Conservation (phyloP, 2,329 filamentous ascomycete genomes). For the Fusarium sp. region DNA sequence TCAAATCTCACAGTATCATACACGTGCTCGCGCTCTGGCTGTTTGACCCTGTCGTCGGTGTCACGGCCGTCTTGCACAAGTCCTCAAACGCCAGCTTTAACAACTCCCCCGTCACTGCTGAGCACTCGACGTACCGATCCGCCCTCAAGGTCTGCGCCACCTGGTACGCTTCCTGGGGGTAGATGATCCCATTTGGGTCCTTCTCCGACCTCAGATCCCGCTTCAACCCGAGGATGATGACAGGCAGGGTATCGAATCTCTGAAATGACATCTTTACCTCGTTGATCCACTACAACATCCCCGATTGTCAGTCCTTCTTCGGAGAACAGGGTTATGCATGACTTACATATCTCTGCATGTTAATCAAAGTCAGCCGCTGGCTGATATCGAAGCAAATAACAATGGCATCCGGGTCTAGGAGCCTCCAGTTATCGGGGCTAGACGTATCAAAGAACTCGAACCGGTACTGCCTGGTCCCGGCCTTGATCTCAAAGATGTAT, state of each 20-base stretch:
- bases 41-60: slow-evolving; percentile 59
- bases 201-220: slow-evolving; percentile 69
- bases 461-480: slow-evolving; percentile 56
- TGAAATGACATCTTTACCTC: slow-evolving; percentile 64
- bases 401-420: slow-evolving; percentile 69
- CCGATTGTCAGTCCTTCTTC: neutral
- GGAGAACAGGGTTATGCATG: neutral
- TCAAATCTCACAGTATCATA: slow-evolving; percentile 57
- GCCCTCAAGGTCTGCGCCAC: slow-evolving; percentile 69
- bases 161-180: slow-evolving; percentile 70
- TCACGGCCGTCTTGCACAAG: slow-evolving; percentile 67
- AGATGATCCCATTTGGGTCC: slow-evolving; percentile 71
- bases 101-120: slow-evolving; percentile 70
- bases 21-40: slow-evolving; percentile 70
- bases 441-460: slow-evolving; percentile 72
- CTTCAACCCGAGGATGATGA: slow-evolving; percentile 71
- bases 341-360: slow-evolving; percentile 68
- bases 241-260: slow-evolving; percentile 61
- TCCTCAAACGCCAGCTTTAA: slow-evolving; percentile 70
- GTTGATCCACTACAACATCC: slow-evolving; percentile 65
- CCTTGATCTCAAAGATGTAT: slow-evolving; percentile 67
- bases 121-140: slow-evolving; percentile 75
- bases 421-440: slow-evolving; percentile 68
- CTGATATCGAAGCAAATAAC: slow-evolving; percentile 73
- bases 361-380: slow-evolving; percentile 68